These are phyloP conservation scores for Rhodotorula toruloides DNA, from an alignment of 768 basidiomycete genomes.

Conservation along the genomic window DNA sequence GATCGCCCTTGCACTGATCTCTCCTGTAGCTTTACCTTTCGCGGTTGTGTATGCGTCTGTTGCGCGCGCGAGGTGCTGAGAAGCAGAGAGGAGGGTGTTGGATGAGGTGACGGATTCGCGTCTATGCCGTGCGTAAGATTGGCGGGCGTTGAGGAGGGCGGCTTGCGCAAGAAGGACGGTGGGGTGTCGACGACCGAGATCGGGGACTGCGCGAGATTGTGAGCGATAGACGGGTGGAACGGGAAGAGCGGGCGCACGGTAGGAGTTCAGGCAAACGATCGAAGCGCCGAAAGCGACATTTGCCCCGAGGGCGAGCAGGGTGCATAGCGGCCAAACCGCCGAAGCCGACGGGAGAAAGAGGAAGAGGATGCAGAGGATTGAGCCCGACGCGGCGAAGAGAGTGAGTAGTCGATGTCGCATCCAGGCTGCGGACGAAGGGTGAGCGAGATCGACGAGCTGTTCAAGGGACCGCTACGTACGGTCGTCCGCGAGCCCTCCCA, in stretches of 20 bases:
- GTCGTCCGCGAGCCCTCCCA: conserved; percentile 85
- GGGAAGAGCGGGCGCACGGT: conserved; percentile 46
- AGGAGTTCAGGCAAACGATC: conserved; percentile 83
- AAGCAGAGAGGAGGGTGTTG: conserved; percentile 50
- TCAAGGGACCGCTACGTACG: conserved; percentile 53
- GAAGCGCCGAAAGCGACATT: conserved; percentile 84
- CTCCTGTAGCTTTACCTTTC: conserved; percentile 8
- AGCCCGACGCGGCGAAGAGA: conserved; percentile 66
- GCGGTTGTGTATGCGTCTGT: conserved; percentile 30
- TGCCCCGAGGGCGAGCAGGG: conserved; percentile 66
- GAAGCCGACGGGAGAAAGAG: conserved; percentile 68
- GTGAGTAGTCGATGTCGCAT: conserved; percentile 75
- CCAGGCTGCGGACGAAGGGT: conserved; percentile 48
- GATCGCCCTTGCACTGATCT: conserved; percentile 44
- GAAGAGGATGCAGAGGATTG: conserved; percentile 64
- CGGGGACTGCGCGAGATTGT: conserved; percentile 54
- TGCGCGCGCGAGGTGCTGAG: conserved; percentile 52
- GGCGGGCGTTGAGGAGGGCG: conserved; percentile 6
- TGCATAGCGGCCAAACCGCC: conserved; percentile 62
- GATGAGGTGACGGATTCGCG: background rate
- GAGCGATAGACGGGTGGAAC: conserved; percentile 48
- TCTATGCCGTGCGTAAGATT: background rate
- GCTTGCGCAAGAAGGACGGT: background rate
- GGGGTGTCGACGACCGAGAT: conserved; percentile 14
- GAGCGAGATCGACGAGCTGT: background rate